These are phyloP conservation scores for Adiantum capillusveneris DNA, from an alignment of 75 land plant species.

Conservation along the genomic window DNA sequence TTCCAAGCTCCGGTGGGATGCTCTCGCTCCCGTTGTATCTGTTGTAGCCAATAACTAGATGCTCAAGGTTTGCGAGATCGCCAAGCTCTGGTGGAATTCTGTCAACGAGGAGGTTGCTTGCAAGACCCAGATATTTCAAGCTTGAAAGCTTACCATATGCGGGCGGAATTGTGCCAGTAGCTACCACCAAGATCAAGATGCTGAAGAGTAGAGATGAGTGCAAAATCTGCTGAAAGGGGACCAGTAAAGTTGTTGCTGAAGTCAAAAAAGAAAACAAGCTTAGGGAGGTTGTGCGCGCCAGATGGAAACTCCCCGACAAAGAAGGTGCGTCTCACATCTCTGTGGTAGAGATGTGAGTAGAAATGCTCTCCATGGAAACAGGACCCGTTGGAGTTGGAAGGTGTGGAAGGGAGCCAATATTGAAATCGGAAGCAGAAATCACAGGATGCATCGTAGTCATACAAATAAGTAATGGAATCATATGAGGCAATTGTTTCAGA, in stretches of 20 bases:
- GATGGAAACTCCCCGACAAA: constrained; percentile 35
- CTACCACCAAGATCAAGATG: constrained; percentile 67
- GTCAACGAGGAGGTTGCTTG: constrained; percentile 61
- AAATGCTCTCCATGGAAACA: too few relatives aligned
- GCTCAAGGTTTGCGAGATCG: constrained; percentile 45
- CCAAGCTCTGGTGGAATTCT: constrained; percentile 53
- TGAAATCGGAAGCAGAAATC: too few relatives aligned
- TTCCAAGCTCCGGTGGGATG: constrained; percentile 65
- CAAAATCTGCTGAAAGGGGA: constrained; percentile 29
- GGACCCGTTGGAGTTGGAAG: too few relatives aligned
- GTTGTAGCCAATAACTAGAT: constrained; percentile 72
- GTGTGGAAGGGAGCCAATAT: too few relatives aligned
- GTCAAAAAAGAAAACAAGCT: constrained; percentile 37
- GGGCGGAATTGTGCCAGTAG: constrained; percentile 62
- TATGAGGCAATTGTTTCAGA: too few relatives aligned
- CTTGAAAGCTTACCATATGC: constrained; percentile 41
- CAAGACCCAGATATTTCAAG: constrained; percentile 63
- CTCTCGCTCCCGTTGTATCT: constrained; percentile 43
- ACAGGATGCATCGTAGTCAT: too few relatives aligned
- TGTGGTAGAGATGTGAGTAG: too few relatives aligned
- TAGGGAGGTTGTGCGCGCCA: constrained; percentile 19
- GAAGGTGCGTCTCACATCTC: too few relatives aligned
- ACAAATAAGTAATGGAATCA: too few relatives aligned
- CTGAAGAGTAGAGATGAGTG: constrained; percentile 27
- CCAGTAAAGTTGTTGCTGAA: constrained; percentile 79